Conservation (phyloP, 176 grass and related monocot species). For the Stipa capillata region DNA sequence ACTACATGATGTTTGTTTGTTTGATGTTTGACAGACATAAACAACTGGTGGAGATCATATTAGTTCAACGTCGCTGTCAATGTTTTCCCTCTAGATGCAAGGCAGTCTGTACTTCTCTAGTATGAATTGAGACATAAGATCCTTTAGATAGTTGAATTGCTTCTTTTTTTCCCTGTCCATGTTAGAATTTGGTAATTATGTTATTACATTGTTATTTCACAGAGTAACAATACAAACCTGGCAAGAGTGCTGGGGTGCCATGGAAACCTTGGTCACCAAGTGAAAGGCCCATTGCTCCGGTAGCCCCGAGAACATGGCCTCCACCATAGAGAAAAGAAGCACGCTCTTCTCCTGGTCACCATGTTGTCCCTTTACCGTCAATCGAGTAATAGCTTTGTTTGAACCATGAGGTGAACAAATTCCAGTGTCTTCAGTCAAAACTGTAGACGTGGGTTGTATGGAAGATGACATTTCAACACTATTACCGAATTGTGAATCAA, state of each 20-base stretch:
- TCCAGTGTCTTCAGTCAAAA: conserved; percentile 32
- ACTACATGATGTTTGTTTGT: background rate
- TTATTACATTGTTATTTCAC: conserved; percentile 14
- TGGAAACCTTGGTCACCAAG: conserved; percentile 79
- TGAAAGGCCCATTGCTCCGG: conserved; percentile 43
- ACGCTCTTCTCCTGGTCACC: conserved; percentile 31
- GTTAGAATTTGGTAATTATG: background rate
- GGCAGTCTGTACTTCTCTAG: background rate
- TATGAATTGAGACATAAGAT: background rate
- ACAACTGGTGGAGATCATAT: background rate
- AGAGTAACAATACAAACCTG: conserved; percentile 54
- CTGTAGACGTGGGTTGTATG: conserved; percentile 13
- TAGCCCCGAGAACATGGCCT: conserved; percentile 49
- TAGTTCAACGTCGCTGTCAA: background rate
- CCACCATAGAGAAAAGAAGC: conserved; percentile 40
- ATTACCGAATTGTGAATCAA: conserved; percentile 18
- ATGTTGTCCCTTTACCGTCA: conserved; percentile 34
- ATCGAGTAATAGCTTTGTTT: conserved; percentile 22
- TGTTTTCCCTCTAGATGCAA: background rate
- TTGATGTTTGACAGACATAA: conserved; percentile 5
- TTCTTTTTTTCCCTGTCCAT: background rate
- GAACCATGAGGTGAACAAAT: conserved; percentile 38
- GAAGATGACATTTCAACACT: conserved; percentile 32
- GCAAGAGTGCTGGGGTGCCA: conserved; percentile 75
- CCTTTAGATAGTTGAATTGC: background rate